These are phyloP conservation scores for Blastomyces gilchristii DNA, from an alignment of 2,329 filamentous ascomycete genomes.

Conservation along the genomic window DNA sequence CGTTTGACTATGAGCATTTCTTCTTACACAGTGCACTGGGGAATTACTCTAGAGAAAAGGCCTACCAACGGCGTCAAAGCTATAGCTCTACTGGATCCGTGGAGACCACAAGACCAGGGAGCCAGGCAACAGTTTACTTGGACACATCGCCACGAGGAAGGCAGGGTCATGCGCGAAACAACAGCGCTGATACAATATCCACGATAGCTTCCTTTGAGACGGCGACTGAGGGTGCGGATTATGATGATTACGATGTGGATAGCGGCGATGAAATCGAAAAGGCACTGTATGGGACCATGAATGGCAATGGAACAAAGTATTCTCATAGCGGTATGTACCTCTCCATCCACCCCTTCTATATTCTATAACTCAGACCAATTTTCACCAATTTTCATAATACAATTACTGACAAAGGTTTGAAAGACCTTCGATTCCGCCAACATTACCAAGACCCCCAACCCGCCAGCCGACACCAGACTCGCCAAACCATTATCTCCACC, in stretches of 20 bases:
- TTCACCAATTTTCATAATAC: conserved; percentile 12
- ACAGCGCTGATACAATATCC: conserved; percentile 51
- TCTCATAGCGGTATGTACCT: neutral
- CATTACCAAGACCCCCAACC: neutral
- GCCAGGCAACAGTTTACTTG: conserved; percentile 9
- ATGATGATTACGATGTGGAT: conserved; percentile 24
- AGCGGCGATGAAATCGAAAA: conserved; percentile 33
- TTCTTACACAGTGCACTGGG: conserved; percentile 89
- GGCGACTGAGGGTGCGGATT: conserved; percentile 41
- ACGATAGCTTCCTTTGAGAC: conserved; percentile 55
- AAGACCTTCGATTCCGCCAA: conserved; percentile 1
- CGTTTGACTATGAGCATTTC: conserved; percentile 94
- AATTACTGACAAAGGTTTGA: conserved; percentile 16
- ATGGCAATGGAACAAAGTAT: conserved; percentile 15
- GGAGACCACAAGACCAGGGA: conserved; percentile 39
- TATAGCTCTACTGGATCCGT: conserved; percentile 39
- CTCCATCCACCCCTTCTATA: neutral
- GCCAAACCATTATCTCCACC: conserved; percentile 21
- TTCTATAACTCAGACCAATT: neutral
- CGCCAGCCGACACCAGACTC: conserved; percentile 25
- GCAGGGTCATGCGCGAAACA: conserved; percentile 38
- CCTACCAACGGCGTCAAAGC: conserved; percentile 24
- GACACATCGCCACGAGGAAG: conserved; percentile 14
- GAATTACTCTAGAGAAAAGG: conserved; percentile 34
- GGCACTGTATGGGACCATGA: conserved; percentile 31